phyloP scores from a whole-genome alignment of 192 early-diverging fungal species.

The Kappamyces sp. region DNA sequence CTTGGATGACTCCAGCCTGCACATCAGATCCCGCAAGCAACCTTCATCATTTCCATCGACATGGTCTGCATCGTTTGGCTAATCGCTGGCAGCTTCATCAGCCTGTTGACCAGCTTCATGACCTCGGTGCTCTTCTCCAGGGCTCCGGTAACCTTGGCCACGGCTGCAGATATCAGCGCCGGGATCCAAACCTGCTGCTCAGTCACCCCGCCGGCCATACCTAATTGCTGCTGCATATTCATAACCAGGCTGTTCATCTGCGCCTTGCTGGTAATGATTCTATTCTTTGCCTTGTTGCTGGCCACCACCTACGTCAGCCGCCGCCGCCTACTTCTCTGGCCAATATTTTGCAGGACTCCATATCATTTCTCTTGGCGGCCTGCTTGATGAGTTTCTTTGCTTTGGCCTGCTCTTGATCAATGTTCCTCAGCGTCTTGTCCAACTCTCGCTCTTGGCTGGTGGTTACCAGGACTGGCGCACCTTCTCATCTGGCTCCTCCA shows the following conservation, averaged over 20 bases:
- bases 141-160: slow-evolving; percentile 79
- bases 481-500: slow-evolving; percentile 76
- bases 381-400: slow-evolving; percentile 71
- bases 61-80: slow-evolving; percentile 82
- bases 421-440: slow-evolving; percentile 72
- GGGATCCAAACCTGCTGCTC: not conserved
- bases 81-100: slow-evolving; percentile 83
- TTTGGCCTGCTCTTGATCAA: slow-evolving; percentile 80
- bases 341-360: slow-evolving; percentile 28
- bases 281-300: slow-evolving; percentile 68
- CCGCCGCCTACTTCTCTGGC: not conserved
- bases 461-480: too few species aligned
- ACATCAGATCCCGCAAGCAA: slow-evolving; percentile 20
- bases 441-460: slow-evolving; percentile 84
- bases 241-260: slow-evolving; percentile 87
- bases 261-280: slow-evolving; percentile 81
- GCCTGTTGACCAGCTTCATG: slow-evolving; percentile 84
- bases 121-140: slow-evolving; percentile 82
- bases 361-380: slow-evolving; percentile 84
- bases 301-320: slow-evolving; percentile 53
- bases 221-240: slow-evolving; percentile 81
- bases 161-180: slow-evolving; percentile 43
- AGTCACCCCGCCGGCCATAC: slow-evolving; percentile 36
- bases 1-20: slow-evolving; percentile 91
- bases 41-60: slow-evolving; percentile 95